Percentiles rank a stretch among this genome's conserved stretches.
phyloP scores from a whole-genome alignment of 495 filamentous ascomycete genomes.

The Penicillium atrosanguineum region DNA sequence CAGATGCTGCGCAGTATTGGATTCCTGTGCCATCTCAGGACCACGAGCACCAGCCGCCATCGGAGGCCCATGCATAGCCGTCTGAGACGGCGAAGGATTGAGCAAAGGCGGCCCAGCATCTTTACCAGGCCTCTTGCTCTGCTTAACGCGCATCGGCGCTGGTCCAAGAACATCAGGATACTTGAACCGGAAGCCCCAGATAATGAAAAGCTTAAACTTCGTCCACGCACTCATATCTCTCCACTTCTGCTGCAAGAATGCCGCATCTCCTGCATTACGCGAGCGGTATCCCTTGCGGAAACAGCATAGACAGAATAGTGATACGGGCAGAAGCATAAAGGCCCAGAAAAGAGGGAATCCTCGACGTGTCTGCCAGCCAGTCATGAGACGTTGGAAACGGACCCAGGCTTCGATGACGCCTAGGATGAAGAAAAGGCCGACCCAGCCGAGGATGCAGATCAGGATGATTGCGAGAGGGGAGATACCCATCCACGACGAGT shows the following conservation, averaged over 20 bases:
- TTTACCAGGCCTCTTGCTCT: conserved; percentile 25
- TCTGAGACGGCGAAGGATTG: conserved; percentile 5
- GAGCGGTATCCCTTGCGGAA: conserved; percentile 39
- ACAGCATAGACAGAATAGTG: conserved; percentile 38
- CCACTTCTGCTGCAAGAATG: conserved; percentile 42
- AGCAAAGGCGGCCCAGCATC: conserved; percentile 20
- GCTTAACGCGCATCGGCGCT: conserved; percentile 25
- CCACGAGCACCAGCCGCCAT: background rate
- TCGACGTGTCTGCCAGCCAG: conserved; percentile 45
- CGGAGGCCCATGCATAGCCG: background rate
- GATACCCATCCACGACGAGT: conserved; percentile 27
- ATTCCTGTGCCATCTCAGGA: conserved; percentile 11
- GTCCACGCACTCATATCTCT: conserved; percentile 32
- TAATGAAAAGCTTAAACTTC: conserved; percentile 45
- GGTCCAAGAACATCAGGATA: conserved; percentile 43
- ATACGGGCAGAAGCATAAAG: conserved; percentile 30
- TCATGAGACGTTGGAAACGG: conserved; percentile 53
- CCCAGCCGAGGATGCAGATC: conserved; percentile 37
- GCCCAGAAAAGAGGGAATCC: conserved; percentile 50
- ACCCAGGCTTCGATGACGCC: conserved; percentile 50
- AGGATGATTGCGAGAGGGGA: conserved; percentile 32
- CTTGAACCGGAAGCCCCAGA: conserved; percentile 48
- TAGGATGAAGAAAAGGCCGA: conserved; percentile 42
- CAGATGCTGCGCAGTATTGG: background rate
- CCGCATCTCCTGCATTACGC: conserved; percentile 40